Conservation (phyloP, 2,329 filamentous ascomycete species). For the Ophiostoma quercus region DNA sequence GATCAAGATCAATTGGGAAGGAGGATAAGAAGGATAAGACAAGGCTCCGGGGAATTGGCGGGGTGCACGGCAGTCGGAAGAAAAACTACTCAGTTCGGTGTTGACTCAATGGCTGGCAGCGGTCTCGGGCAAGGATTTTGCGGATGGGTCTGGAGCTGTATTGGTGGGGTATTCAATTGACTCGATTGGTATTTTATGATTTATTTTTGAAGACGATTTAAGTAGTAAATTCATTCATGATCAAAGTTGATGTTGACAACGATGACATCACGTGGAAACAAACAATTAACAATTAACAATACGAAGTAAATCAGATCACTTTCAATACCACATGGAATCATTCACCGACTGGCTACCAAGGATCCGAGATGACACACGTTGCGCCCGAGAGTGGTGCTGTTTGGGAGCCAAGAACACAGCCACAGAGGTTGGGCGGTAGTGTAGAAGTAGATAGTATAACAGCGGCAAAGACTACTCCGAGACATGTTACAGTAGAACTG, state of each 20-base stretch:
- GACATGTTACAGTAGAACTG: too few relatives aligned
- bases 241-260: not conserved
- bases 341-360: not conserved
- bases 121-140: not conserved
- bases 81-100: not conserved
- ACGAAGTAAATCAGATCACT: not conserved
- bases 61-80: conserved; percentile 8
- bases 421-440: not conserved
- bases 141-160: not conserved
- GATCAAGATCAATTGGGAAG: not conserved
- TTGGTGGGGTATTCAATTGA: conserved; percentile 4
- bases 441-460: not conserved
- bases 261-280: not conserved
- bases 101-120: not conserved
- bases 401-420: conserved; percentile 18
- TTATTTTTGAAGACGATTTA: not conserved
- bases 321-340: not conserved
- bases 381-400: not conserved
- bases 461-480: too few relatives aligned
- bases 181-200: not conserved
- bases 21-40: not conserved
- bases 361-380: not conserved
- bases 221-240: not conserved
- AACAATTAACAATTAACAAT: too few relatives aligned
- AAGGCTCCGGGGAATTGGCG: conserved; percentile 4